Percentiles rank a stretch among this genome's conserved stretches.
Evolutionary conservation across 2,329 filamentous ascomycete species (phyloP).

Genomic region (Penicillium sp.): DNA sequence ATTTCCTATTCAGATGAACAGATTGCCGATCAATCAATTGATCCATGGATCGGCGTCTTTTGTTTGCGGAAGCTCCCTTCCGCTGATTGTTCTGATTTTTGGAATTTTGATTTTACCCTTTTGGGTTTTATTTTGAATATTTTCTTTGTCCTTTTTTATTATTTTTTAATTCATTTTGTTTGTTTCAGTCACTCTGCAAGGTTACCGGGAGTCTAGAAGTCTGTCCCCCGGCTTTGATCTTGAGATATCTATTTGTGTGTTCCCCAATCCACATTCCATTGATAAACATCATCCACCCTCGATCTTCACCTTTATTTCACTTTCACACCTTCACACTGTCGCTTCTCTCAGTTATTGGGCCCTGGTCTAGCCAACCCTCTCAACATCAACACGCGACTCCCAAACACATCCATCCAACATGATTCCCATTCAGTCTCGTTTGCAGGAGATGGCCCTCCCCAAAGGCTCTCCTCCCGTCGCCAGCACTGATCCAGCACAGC

Average conservation of each 20-base stretch:
- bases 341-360: slow-evolving; percentile 6
- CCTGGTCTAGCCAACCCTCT: slow-evolving; percentile 3
- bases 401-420: slow-evolving; percentile 11
- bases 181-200: slow-evolving; percentile 25
- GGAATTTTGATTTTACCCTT: not conserved
- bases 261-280: slow-evolving; percentile 14
- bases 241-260: slow-evolving; percentile 8
- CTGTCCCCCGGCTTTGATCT: slow-evolving; percentile 27
- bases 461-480: slow-evolving; percentile 23
- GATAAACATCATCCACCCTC: slow-evolving; percentile 18
- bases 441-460: slow-evolving; percentile 22
- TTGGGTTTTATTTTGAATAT: not conserved
- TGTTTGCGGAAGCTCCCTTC: slow-evolving; percentile 6
- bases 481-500: slow-evolving; percentile 23
- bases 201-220: slow-evolving; percentile 28
- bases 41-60: slow-evolving; percentile 1
- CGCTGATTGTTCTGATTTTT: slow-evolving; percentile 6
- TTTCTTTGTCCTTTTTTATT: not conserved
- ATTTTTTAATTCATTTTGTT: slow-evolving; percentile 6
- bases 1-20: slow-evolving; percentile 3
- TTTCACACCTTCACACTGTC: slow-evolving; percentile 2
- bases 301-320: slow-evolving; percentile 1
- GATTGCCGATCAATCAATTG: not conserved
- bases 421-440: slow-evolving; percentile 25
- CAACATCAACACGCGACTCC: not conserved